Percentiles rank a stretch among this genome's conserved stretches.
Evolutionary conservation across 306 rosid genomes (phyloP).

Genomic region (Citrullus mucosospermus): DNA sequence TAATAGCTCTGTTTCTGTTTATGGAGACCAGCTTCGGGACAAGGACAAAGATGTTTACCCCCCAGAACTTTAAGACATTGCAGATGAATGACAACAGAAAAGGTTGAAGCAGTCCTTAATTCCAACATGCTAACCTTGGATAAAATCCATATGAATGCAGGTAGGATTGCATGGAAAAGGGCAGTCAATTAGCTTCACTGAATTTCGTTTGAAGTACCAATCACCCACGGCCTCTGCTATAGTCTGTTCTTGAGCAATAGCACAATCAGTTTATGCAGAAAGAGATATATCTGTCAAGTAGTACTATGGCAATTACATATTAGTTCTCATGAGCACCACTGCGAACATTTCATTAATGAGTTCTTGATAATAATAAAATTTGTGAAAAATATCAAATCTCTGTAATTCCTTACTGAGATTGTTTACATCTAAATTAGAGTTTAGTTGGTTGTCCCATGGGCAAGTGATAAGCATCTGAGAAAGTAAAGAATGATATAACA

Average conservation of each 20-base stretch:
- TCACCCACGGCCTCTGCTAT: slow-evolving; percentile 81
- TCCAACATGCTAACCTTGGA: slow-evolving; percentile 11
- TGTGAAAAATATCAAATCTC: not conserved
- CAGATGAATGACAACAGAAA: not conserved
- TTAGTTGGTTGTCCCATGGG: not conserved
- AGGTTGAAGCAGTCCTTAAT: not conserved
- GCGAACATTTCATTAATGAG: not conserved
- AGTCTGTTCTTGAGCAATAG: slow-evolving; percentile 42
- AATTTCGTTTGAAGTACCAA: slow-evolving; percentile 58
- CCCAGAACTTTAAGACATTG: not conserved
- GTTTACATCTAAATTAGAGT: not conserved
- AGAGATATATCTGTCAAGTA: not conserved
- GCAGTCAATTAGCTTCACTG: slow-evolving; percentile 54
- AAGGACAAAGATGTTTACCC: not conserved
- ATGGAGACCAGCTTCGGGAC: not conserved
- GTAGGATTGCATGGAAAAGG: slow-evolving; percentile 91
- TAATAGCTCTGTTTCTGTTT: slow-evolving; percentile 3
- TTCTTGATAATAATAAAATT: not conserved
- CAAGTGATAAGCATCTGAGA: not conserved
- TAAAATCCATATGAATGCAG: slow-evolving; percentile 52
- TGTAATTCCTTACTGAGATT: not conserved
- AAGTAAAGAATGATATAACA: not conserved
- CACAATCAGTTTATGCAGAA: slow-evolving; percentile 4
- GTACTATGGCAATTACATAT: not conserved
- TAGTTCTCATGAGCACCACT: not conserved